Conservation (phyloP, 148 eudicot species). For the Silene latifolia region DNA sequence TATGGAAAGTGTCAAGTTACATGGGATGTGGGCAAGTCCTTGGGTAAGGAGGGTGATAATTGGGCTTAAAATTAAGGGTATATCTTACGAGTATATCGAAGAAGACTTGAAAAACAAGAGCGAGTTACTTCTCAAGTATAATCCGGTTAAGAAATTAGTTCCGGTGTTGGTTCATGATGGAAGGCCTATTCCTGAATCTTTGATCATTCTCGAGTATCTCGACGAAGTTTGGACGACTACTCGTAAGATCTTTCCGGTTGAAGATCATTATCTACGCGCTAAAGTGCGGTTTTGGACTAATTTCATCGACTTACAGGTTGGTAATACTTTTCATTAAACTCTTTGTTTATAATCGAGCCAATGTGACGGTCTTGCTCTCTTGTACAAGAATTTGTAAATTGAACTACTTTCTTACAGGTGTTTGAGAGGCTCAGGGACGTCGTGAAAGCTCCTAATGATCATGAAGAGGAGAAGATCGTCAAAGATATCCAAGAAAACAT, state of each 20-base stretch:
- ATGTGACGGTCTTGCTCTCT: too few relatives aligned
- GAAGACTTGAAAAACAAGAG: constrained; percentile 35
- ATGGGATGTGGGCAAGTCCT: constrained; percentile 53
- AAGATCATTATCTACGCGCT: constrained; percentile 22
- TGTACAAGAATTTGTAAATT: too few relatives aligned
- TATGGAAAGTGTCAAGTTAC: constrained; percentile 26
- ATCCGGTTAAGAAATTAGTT: constrained; percentile 38
- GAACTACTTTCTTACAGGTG: constrained; percentile 7
- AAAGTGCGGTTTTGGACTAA: constrained; percentile 36
- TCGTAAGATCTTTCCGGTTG: constrained; percentile 27
- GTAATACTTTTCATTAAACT: not conserved
- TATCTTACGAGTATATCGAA: constrained; percentile 31
- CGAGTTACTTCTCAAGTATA: constrained; percentile 27
- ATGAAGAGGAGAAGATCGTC: constrained; percentile 17
- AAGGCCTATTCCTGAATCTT: constrained; percentile 34
- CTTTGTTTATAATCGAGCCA: too few relatives aligned
- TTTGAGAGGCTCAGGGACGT: constrained; percentile 29
- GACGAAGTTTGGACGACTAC: constrained; percentile 32
- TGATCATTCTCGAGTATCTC: constrained; percentile 36
- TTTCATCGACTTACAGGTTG: constrained; percentile 31
- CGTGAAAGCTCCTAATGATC: constrained; percentile 13
- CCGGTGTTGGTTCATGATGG: constrained; percentile 39
- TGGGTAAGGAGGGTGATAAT: constrained; percentile 40
- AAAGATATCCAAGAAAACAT: constrained; percentile 28
- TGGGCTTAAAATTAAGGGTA: constrained; percentile 37